phyloP scores from a whole-genome alignment of 1,284 basidiomycete species.

The Sphagnurus paluster region DNA sequence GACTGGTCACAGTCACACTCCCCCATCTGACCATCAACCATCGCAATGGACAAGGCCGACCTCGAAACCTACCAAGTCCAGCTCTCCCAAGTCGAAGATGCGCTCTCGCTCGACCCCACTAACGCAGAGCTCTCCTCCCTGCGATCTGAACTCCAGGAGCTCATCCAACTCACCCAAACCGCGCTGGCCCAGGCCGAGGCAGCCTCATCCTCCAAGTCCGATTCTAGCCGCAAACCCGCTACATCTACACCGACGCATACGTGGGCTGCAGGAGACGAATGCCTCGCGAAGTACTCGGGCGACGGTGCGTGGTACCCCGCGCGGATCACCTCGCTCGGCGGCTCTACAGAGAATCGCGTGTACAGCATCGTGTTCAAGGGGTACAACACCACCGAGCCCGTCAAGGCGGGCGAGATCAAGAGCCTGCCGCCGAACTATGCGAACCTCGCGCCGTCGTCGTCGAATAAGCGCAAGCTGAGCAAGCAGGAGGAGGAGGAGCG shows the following conservation, averaged over 20 bases:
- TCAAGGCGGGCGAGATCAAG: conserved; percentile 76
- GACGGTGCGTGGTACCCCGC: conserved; percentile 93
- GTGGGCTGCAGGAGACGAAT: conserved; percentile 88
- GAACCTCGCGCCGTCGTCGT: conserved; percentile 36
- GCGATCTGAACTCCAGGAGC: conserved; percentile 83
- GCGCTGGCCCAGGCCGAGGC: conserved; percentile 69
- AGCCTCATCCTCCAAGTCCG: conserved; percentile 59
- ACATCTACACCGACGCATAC: conserved; percentile 48
- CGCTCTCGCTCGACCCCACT: conserved; percentile 79
- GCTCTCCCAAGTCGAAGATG: conserved; percentile 87
- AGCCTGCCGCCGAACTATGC: conserved; percentile 60
- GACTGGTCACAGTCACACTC: conserved; percentile 8
- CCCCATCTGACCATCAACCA: neutral
- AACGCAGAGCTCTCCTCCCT: conserved; percentile 80
- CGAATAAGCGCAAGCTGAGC: conserved; percentile 75
- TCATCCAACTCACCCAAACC: conserved; percentile 84
- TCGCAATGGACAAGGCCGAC: conserved; percentile 71
- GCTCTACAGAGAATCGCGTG: conserved; percentile 81
- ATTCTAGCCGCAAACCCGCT: conserved; percentile 54
- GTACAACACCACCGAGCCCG: conserved; percentile 92
- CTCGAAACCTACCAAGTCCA: conserved; percentile 89
- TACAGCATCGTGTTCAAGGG: conserved; percentile 96
- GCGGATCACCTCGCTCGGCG: conserved; percentile 85
- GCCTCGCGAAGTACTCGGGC: conserved; percentile 87
- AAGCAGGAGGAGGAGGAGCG: conserved; percentile 87